Evolutionary conservation across 345 rosid species (phyloP).

Genomic region (Euphorbia pulcherrima): DNA sequence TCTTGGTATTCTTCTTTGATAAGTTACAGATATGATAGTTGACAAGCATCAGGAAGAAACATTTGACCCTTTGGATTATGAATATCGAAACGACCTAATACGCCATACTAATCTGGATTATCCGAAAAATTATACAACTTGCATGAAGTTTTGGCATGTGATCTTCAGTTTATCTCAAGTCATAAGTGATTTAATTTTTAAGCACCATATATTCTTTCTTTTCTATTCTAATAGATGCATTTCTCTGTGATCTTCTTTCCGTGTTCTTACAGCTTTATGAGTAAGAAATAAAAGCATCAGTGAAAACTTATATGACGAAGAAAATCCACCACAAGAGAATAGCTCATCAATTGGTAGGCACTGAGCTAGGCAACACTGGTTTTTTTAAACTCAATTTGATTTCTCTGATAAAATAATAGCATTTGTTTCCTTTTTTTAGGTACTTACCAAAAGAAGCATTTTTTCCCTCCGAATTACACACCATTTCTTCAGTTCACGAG

Average conservation of each 20-base stretch:
- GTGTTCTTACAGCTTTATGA: not conserved
- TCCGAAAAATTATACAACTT: conserved; percentile 5
- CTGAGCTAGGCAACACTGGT: not conserved
- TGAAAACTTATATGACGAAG: not conserved
- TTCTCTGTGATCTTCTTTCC: not conserved
- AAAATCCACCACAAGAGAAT: not conserved
- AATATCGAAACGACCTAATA: not conserved
- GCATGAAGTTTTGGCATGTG: not conserved
- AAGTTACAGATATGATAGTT: not conserved
- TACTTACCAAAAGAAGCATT: no score
- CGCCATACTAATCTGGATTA: not conserved
- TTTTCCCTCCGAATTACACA: not conserved
- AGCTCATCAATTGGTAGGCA: not conserved
- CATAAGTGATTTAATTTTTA: not conserved
- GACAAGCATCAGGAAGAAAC: not conserved
- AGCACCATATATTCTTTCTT: not conserved
- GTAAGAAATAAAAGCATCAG: not conserved
- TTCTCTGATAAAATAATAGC: not conserved
- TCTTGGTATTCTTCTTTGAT: not conserved
- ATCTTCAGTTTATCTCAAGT: not conserved
- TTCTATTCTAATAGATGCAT: not conserved
- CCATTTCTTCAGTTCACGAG: not conserved
- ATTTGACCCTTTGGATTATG: not conserved
- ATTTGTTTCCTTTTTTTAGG: not conserved
- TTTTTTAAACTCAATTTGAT: no score